A percentile compares a stretch with the other conserved stretches of the same genome.
Evolutionary conservation across 2,329 filamentous ascomycete species (phyloP).

Genomic region (Fonsecaea pedrosoi): DNA sequence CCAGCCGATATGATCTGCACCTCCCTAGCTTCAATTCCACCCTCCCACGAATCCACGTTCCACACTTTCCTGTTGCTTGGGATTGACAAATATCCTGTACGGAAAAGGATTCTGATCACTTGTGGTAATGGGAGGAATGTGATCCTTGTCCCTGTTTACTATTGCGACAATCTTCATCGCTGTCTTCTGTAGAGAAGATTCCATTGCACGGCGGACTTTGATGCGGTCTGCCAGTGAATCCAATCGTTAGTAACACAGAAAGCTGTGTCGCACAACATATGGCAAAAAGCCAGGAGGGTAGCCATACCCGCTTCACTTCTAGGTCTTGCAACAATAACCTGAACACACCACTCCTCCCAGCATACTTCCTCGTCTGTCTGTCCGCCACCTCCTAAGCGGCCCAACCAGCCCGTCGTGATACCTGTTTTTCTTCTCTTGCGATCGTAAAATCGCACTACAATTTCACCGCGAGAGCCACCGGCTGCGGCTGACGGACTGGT

Average conservation of each 20-base stretch:
- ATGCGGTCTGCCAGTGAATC: constrained; percentile 68
- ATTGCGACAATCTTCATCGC: constrained; percentile 88
- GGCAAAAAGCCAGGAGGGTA: background rate
- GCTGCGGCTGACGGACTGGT: constrained; percentile 47
- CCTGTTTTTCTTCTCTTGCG: constrained; percentile 83
- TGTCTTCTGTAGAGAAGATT: constrained; percentile 83
- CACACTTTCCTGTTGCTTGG: constrained; percentile 77
- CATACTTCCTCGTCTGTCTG: constrained; percentile 90
- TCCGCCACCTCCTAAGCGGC: constrained; percentile 39
- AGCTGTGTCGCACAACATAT: constrained; percentile 10
- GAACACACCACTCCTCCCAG: constrained; percentile 95
- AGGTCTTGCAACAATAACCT: constrained; percentile 90
- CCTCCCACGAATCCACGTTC: constrained; percentile 73
- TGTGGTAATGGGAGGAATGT: constrained; percentile 95
- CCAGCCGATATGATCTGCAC: constrained; percentile 2
- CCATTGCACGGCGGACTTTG: constrained; percentile 90
- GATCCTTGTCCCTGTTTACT: constrained; percentile 87
- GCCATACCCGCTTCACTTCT: constrained; percentile 81
- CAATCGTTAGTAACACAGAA: constrained; percentile 10
- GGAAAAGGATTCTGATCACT: constrained; percentile 92
- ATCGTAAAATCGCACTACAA: constrained; percentile 93
- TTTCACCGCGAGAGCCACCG: constrained; percentile 73
- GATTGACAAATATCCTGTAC: constrained; percentile 89
- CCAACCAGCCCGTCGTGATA: constrained; percentile 64
- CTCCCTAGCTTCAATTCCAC: constrained; percentile 56